Evolutionary conservation across 2,329 filamentous ascomycete species (phyloP), one percentile per base, ranked within the genome.

Genomic region (Aureobasidium sp.): DNA sequence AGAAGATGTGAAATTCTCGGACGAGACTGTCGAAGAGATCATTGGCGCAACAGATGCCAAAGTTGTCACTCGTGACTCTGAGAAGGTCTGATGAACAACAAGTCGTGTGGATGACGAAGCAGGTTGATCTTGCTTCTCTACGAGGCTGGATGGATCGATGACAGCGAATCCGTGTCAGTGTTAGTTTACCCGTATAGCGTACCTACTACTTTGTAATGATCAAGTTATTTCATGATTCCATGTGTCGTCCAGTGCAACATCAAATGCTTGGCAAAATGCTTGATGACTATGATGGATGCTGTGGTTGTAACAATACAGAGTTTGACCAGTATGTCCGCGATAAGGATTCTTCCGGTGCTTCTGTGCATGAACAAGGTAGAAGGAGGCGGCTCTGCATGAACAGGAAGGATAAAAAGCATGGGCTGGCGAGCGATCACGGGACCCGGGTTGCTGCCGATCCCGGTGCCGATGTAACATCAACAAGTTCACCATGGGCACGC

Each of bases 1-100:
- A 74, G 87, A 92, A 60, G 92, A 97, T 74, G 78, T 96, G 57
- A 85, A 86, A 71, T 92, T 91, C 73, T 90, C 88, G 22, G 91
- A 96, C 70, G 90, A 94, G 81, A 94, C 88, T 0, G 70, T 87
- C 17, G 84, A 82, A 29, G 90, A 96, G 67, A 87, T 96, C 12
- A 49, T 70, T 31, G 67, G 67, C n/a, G 53, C 47, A 42, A 45
- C 31, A 41, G 61, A 51, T 14, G 64, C 63, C 31, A 65, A 62
- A 58, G 62, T 66, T 7, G 37, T 62, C 3, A 34, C 61, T 22
- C 65, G 48, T n/a, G 52, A 61, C 41, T 63, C 55, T 7, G 66
- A 66, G 62, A 66, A 67, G 37, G 63, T 66, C 25, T 67, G 37
- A 60, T 11, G 9, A 34, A 31, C 14, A 14, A n/a, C 27, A 27